A percentile compares a stretch with the other conserved stretches of the same genome.
Conservation (phyloP, 2,329 filamentous ascomycete species). For the Colletotrichum spinosum region DNA sequence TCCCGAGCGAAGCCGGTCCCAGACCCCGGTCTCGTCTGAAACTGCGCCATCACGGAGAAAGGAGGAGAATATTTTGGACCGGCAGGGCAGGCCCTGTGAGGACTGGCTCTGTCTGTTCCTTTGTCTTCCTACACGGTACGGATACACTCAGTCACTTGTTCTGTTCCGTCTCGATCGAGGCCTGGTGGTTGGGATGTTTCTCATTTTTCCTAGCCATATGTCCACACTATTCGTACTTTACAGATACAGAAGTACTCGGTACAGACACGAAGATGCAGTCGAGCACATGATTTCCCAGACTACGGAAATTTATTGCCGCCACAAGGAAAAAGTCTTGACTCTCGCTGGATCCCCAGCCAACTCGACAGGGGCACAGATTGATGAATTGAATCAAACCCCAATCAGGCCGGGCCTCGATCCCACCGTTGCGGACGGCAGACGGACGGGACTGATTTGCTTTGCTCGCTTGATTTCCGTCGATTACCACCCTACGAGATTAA, state of each 20-base stretch:
- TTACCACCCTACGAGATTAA: conserved; percentile 25
- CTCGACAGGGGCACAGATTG: conserved; percentile 3
- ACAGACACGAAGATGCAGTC: background rate
- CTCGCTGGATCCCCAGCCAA: background rate
- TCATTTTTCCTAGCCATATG: too few species aligned
- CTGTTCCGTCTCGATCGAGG: background rate
- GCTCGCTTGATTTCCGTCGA: too few species aligned
- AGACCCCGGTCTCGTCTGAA: conserved; percentile 30
- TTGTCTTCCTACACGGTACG: background rate
- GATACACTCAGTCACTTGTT: background rate
- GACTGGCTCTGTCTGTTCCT: background rate
- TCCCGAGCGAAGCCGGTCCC: conserved; percentile 20
- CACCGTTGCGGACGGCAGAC: background rate
- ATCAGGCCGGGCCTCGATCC: background rate
- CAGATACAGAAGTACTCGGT: too few species aligned
- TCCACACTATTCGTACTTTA: too few species aligned
- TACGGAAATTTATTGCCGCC: conserved; percentile 2
- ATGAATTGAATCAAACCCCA: background rate
- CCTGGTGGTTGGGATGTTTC: background rate
- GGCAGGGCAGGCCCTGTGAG: too few species aligned
- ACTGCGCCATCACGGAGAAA: conserved; percentile 33
- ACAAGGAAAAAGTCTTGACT: background rate
- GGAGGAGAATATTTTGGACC: conserved; percentile 9
- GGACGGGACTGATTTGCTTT: background rate
- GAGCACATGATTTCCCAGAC: background rate